Base-by-base conservation (phyloP, 495 filamentous ascomycete genomes). In the Penicillium nucicola region DNA sequence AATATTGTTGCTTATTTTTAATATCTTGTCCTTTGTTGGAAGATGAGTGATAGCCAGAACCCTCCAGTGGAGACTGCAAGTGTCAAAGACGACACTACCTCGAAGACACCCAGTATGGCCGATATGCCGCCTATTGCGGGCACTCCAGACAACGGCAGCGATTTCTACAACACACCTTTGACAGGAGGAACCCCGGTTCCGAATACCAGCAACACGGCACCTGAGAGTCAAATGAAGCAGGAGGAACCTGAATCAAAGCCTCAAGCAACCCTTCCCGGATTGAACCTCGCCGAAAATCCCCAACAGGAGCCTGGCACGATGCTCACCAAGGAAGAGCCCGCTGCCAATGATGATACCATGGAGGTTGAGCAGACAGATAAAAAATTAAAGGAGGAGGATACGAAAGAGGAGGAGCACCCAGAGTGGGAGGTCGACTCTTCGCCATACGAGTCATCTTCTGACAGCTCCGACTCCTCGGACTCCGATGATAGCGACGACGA, bases 371-470 rank as follows among this genome's bases (percentile, higher is more conserved):
- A 31, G 42, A 58, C 6, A 25, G 45, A 40, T 17, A 53, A 53
- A 22, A 38, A 15, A 44, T 38, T 22, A 8, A 52, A 53, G 23
- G 42, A 36, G 15, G 54, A 43, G 36, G 69, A 67, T 5, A 74
- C 76, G 28, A 79, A 79, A 39, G 81, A 79, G 56, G 79, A 84
- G 47, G 77, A 75, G 30, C 80, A 88, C 47, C 85, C 88, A 4
- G 89, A 90, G 50, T 87, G 84, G 78, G 81, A 86, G 60, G 65
- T 83, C 17, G 84, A 88, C 57, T 86, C 85, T 11, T 83, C 80
- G 17, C 77, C 80, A 2, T 78, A 79, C 55, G 77, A 79, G 50
- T 78, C 77, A 33, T 80, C 77, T n/a, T 77, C 75, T 1, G 79
- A 78, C 52, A 67, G 58, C 47, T 74, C 77, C n/a, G 74, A 70